Conservation (phyloP, 306 rosid species). For the Myrica gale region DNA sequence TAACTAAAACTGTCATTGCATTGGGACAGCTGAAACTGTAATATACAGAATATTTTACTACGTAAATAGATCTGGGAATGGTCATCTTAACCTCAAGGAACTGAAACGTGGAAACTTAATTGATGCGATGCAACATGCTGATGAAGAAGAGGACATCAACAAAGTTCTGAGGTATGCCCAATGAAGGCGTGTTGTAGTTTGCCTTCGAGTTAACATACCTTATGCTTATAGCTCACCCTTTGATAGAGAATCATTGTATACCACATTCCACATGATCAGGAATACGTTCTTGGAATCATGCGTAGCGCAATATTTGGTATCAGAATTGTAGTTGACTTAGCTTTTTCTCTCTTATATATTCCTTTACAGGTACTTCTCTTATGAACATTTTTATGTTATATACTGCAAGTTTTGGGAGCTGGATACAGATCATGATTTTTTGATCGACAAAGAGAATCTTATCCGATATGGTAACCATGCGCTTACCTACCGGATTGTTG, state of each 20-base stretch:
- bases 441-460: slow-evolving; percentile 96
- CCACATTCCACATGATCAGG: slow-evolving; percentile 16
- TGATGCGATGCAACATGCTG: slow-evolving; percentile 99
- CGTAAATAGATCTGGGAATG: slow-evolving; percentile 86
- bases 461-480: slow-evolving; percentile 99
- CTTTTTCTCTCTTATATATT: slow-evolving; percentile 9
- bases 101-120: slow-evolving; percentile 89
- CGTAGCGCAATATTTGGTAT: slow-evolving; percentile 3
- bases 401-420: slow-evolving; percentile 99
- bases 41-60: slow-evolving; percentile 97
- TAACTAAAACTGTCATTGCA: slow-evolving; percentile 36
- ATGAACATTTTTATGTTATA: slow-evolving; percentile 96
- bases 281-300: slow-evolving; percentile 5
- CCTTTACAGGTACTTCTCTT: slow-evolving; percentile 78
- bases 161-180: slow-evolving; percentile 87
- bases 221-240: not conserved
- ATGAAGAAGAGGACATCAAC: slow-evolving; percentile 98
- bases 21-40: slow-evolving; percentile 96
- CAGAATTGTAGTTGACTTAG: not conserved
- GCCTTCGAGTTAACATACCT: not conserved
- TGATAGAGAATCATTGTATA: slow-evolving; percentile 4
- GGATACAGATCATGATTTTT: slow-evolving; percentile 95
- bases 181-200: slow-evolving; percentile 15
- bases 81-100: slow-evolving; percentile 90
- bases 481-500: slow-evolving; percentile 95